These are phyloP conservation scores for Cladosporium sp. DNA, from an alignment of 2,329 filamentous ascomycete species.

Conservation along the genomic window DNA sequence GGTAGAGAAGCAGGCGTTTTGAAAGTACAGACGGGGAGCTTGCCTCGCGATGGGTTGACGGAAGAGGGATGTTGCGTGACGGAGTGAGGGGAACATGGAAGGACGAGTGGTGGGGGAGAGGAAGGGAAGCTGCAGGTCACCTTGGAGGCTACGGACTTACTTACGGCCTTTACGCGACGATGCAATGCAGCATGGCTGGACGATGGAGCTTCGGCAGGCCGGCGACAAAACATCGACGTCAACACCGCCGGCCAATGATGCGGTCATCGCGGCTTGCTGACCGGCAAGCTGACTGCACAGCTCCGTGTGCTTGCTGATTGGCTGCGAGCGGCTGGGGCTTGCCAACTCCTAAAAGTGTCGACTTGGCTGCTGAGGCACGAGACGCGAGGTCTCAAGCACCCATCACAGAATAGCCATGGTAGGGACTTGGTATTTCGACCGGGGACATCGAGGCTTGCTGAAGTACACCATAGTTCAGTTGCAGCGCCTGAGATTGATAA, in stretches of 20 bases:
- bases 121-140: neutral
- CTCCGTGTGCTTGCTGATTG: neutral
- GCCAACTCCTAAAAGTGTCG: too few species aligned
- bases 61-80: slow-evolving; percentile 2
- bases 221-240: neutral
- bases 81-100: slow-evolving; percentile 9
- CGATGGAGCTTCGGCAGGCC: too few species aligned
- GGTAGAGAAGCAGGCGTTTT: slow-evolving; percentile 16
- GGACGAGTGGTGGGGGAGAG: neutral
- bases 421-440: too few species aligned
- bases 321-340: neutral
- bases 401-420: too few species aligned
- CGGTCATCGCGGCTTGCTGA: slow-evolving; percentile 1
- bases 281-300: slow-evolving; percentile 1
- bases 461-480: too few species aligned
- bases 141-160: too few species aligned
- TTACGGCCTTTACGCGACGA: too few species aligned
- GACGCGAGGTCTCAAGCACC: too few species aligned
- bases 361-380: too few species aligned
- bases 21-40: neutral
- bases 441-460: too few species aligned
- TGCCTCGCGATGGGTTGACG: slow-evolving; percentile 5
- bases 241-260: slow-evolving; percentile 1
- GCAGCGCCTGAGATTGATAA: too few species aligned
- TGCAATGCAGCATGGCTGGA: too few species aligned